Conservation (phyloP, 2,329 filamentous ascomycete species). For the Botrytis squamosa region DNA sequence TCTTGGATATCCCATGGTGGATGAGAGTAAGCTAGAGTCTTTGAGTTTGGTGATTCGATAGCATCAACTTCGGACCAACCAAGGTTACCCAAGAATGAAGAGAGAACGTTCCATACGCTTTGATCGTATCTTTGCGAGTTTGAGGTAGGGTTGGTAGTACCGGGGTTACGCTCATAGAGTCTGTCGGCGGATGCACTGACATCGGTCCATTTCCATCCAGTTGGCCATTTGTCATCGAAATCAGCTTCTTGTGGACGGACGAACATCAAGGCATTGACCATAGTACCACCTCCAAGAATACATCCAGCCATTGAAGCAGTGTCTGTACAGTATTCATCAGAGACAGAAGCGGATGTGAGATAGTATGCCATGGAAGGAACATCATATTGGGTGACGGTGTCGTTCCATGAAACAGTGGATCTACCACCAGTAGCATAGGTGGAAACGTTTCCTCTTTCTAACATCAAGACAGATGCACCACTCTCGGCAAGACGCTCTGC, state of each 20-base stretch:
- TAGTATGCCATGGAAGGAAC: slow-evolving; percentile 20
- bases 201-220: slow-evolving; percentile 66
- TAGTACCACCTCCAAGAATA: slow-evolving; percentile 57
- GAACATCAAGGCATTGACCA: slow-evolving; percentile 64
- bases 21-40: slow-evolving; percentile 62
- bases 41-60: slow-evolving; percentile 53
- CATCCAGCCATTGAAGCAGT: slow-evolving; percentile 67
- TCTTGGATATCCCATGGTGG: slow-evolving; percentile 64
- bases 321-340: slow-evolving; percentile 41
- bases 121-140: slow-evolving; percentile 65
- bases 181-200: slow-evolving; percentile 57
- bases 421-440: slow-evolving; percentile 18
- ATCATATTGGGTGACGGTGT: slow-evolving; percentile 20
- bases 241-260: slow-evolving; percentile 62
- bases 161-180: slow-evolving; percentile 66
- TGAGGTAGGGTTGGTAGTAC: slow-evolving; percentile 61
- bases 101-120: slow-evolving; percentile 61
- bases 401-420: slow-evolving; percentile 19
- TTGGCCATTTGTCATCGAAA: slow-evolving; percentile 66
- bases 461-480: slow-evolving; percentile 21
- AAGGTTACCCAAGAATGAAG: slow-evolving; percentile 49
- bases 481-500: slow-evolving; percentile 20
- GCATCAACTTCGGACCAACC: slow-evolving; percentile 48
- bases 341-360: slow-evolving; percentile 7
- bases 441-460: slow-evolving; percentile 20